phyloP scores from a whole-genome alignment of 139 green algal genomes.

The Chlorella sorokiniana region DNA sequence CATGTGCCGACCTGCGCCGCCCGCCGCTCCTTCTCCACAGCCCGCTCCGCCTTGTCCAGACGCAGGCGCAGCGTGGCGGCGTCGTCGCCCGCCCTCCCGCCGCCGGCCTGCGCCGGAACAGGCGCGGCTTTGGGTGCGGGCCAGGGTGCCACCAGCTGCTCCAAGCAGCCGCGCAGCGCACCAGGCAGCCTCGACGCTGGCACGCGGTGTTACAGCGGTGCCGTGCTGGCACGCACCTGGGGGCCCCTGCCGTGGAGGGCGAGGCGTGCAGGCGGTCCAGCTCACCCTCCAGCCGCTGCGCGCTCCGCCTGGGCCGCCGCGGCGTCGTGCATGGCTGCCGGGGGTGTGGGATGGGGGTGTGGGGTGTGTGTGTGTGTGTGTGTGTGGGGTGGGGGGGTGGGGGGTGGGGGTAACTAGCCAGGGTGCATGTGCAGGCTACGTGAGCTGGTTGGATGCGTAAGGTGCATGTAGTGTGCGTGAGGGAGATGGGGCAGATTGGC shows the following conservation, averaged over 20 bases:
- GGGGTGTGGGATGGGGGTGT: not conserved
- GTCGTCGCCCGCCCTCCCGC: constrained; percentile 21
- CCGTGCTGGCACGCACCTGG: not conserved
- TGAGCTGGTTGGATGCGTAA: no score
- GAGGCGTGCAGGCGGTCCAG: not conserved
- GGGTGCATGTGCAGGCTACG: no score
- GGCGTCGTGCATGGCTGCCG: constrained; percentile 27
- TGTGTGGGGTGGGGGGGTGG: no score
- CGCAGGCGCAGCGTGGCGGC: constrained; percentile 20
- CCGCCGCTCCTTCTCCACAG: constrained; percentile 52
- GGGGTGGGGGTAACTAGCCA: no score
- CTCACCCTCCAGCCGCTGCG: not conserved
- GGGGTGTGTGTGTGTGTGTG: no score
- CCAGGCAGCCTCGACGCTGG: no score
- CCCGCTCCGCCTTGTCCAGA: constrained; percentile 56
- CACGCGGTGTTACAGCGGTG: no score
- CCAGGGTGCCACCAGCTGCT: no score
- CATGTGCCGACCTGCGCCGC: constrained; percentile 25
- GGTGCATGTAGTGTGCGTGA: not conserved
- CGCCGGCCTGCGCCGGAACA: not conserved
- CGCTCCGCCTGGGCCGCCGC: not conserved
- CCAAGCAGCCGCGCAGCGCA: no score
- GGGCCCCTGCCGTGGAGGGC: not conserved
- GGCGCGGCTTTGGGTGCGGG: no score
- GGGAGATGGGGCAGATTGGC: not conserved